Evolutionary conservation across 306 rosid species (phyloP), one percentile per base, ranked within the genome.

Genomic region (Fagus crenata): DNA sequence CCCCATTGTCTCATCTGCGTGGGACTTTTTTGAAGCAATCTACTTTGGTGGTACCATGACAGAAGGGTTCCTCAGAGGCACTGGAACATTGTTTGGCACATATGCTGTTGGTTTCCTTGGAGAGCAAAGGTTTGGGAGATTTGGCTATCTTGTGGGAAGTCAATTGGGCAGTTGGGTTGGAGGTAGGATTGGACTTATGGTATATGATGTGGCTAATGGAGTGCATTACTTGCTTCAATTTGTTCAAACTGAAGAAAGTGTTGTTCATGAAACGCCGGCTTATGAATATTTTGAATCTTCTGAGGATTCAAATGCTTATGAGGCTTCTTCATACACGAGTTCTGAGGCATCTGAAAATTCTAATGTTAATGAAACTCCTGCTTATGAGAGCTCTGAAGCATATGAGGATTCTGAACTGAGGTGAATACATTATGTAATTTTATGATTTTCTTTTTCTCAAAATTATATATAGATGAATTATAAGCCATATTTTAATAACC

Each of bases 131-230:
- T 84, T 90, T 49, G 97, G 97, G 69, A 87, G 91, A 82, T 64
- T 92, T 69, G 99, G 99, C 71, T 90, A 92, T 82, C 96, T 90
- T 76, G 82, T 89, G 41, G 99, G 97, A 84, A 92, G 99, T 84
- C 90, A 87, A 9, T n/a, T 87, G 75, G 99, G 99, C 3, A 92
- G 97, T 85, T 92, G 97, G 97, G 41, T 88, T 75, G 99, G 99
- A 53, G 99, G 96, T 86, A 89, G 96, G 77, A 77, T 92, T 31
- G 98, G 97, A 31, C 77, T 95, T 35, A 90, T 90, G 99, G 59
- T 86, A 2, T 88, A 95, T 84, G 97, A 92, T 85, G 90, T 92
- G 79, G 84, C 83, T 68, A 89, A 87, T 85, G 97, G 89, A 79
- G 79, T 90, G 79, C 89, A 88, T 82, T 87, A 75, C 89, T 49